Evolutionary conservation across 352 stramenopile species (phyloP).

Genomic region (Pythium guiyangense): DNA sequence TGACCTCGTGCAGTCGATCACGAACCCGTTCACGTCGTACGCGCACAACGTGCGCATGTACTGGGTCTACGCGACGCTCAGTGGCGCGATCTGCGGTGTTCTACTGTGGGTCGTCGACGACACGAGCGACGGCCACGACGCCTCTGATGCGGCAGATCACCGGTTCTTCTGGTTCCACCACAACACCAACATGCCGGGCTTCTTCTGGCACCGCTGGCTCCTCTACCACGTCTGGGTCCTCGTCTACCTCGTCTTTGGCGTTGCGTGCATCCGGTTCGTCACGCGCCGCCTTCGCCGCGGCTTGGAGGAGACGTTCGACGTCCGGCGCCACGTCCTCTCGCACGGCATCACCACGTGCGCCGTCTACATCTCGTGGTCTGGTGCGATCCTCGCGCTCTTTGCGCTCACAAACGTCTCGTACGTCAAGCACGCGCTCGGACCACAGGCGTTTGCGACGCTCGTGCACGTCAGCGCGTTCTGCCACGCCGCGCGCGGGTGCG

Average conservation of each 20-base stretch:
- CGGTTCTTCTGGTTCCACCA: constrained; percentile 84
- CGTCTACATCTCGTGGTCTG: constrained; percentile 84
- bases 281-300: constrained; percentile 62
- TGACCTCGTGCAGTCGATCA: constrained; percentile 87
- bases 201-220: constrained; percentile 83
- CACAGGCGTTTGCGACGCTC: constrained; percentile 46
- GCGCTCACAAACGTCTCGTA: constrained; percentile 43
- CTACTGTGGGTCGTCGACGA: constrained; percentile 62
- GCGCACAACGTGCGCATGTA: constrained; percentile 81
- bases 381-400: constrained; percentile 68
- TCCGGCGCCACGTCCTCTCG: constrained; percentile 67
- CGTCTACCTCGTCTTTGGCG: constrained; percentile 69
- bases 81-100: constrained; percentile 58
- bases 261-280: constrained; percentile 72
- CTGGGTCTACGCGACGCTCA: constrained; percentile 80
- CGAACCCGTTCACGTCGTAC: constrained; percentile 88
- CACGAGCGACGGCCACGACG: constrained; percentile 15
- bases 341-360: constrained; percentile 77
- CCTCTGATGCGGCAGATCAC: constrained; percentile 14
- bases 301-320: constrained; percentile 84
- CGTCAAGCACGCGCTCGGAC: constrained; percentile 31
- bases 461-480: constrained; percentile 77
- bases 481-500: constrained; percentile 61
- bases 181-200: constrained; percentile 67
- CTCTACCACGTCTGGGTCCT: constrained; percentile 81